Conservation (phyloP, 495 filamentous ascomycete genomes). For the Rostrohypoxylon terebratum region DNA sequence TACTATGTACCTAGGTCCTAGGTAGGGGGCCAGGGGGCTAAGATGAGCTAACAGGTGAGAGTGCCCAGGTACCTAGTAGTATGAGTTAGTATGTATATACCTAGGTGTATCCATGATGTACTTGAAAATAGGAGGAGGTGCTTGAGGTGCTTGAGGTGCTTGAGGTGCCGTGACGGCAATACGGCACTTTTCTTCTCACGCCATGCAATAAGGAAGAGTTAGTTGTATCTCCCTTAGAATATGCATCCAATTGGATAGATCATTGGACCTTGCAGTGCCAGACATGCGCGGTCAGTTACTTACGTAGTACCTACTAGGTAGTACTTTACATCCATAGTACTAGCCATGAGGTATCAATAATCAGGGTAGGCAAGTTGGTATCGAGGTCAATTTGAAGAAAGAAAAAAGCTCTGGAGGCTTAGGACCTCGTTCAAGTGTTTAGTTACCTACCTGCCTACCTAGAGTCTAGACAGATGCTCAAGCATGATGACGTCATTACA, state of each 20-base stretch:
- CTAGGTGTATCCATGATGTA: background rate
- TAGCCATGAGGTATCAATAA: too few species aligned
- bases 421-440: background rate
- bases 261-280: constrained; percentile 11
- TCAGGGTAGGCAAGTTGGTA: too few species aligned
- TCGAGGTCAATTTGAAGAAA: background rate
- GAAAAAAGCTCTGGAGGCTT: background rate
- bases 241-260: background rate
- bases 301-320: too few species aligned
- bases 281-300: background rate
- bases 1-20: background rate
- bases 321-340: too few species aligned
- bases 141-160: background rate
- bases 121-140: too few species aligned
- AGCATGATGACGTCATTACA: constrained; percentile 6
- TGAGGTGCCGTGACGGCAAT: constrained; percentile 25
- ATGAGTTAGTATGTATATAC: too few species aligned
- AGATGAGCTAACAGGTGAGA: background rate
- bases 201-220: background rate
- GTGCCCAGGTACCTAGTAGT: background rate
- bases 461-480: background rate
- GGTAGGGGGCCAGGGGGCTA: background rate
- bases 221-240: background rate
- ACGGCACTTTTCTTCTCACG: constrained; percentile 23
- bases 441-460: too few species aligned